These are phyloP conservation scores for Pharus latifolius DNA, from an alignment of 176 grass and related monocot genomes.

Conservation along the genomic window DNA sequence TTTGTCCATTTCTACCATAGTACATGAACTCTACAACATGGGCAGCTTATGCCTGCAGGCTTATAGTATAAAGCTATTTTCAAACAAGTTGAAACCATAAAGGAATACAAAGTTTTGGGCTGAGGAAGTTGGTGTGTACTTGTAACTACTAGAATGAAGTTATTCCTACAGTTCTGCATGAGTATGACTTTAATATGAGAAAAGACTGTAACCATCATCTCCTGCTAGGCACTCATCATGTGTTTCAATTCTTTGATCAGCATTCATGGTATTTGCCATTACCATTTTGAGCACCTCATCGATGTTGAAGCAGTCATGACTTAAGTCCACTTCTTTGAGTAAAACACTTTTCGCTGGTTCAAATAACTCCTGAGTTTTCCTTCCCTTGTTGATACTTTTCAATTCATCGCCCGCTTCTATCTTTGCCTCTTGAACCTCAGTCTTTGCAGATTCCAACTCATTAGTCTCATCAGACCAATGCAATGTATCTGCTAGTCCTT, in stretches of 20 bases:
- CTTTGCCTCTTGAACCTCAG: conserved; percentile 27
- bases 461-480: neutral
- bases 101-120: conserved; percentile 28
- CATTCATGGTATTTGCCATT: conserved; percentile 32
- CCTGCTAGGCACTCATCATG: conserved; percentile 40
- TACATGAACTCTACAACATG: conserved; percentile 48
- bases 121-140: conserved; percentile 28
- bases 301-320: conserved; percentile 35
- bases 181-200: conserved; percentile 30
- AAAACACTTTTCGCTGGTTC: neutral
- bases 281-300: conserved; percentile 41
- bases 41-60: conserved; percentile 38
- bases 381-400: neutral
- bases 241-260: conserved; percentile 39
- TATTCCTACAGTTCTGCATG: conserved; percentile 23
- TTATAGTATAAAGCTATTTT: conserved; percentile 47
- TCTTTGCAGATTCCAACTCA: conserved; percentile 16
- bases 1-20: conserved; percentile 34
- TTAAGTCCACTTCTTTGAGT: conserved; percentile 19
- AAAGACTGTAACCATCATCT: conserved; percentile 53
- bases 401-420: conserved; percentile 18
- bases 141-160: conserved; percentile 36
- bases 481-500: neutral
- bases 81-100: conserved; percentile 30
- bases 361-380: neutral